Base-by-base conservation (phyloP, 208 protist genomes). In the Tritrichomonas foetus region DNA sequence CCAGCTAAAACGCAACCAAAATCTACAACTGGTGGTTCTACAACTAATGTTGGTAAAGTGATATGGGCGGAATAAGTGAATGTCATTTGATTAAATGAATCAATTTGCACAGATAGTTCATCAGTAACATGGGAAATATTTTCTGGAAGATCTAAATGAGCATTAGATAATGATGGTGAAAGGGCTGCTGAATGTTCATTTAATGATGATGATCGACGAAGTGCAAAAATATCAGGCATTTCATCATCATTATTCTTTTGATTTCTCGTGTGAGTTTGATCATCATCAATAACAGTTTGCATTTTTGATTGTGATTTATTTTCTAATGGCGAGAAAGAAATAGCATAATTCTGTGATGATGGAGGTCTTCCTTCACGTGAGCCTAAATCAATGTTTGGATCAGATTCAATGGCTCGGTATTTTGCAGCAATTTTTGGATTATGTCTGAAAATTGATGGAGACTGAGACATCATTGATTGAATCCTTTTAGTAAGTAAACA, bases 211-310 rank as follows among this genome's bases (percentile, higher is more conserved):
- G 33, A 82, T 25, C 50, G 33, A 20, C 50, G 47, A 20, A 82
- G 74, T 50, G 74, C 74, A 39, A 82, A 47, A 30, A 82, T 82
- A 50, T 82, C 50, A 25, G 74, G 74, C 74, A 50, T 82, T 30
- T 82, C 41, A 27, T 82, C 74, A 25, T 82, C 41, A 3, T 82
- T 41, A 14, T 49, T 14, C n/a, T 82, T 82, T 9, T 82, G 20
- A 30, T 82, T 39, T 82, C 27, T 41, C 14, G 0, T 41, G 1
- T 44, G 16, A 50, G 47, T 41, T 25, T 49, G 3, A 44, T 78
- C 36, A 44, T 78, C 69, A 44, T 78, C 69, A 72, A 11, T n/a
- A n/a, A n/a, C n/a, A 22, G 5, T 61, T 61, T 61, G 53, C 5
- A 22, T 61, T 22, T 22, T 16, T 61, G 11, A 22, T 5, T 16